Evolutionary conservation across 2,329 filamentous ascomycete genomes (phyloP), one percentile per base, ranked within the genome.

Genomic region (Paramyrothecium roridum): DNA sequence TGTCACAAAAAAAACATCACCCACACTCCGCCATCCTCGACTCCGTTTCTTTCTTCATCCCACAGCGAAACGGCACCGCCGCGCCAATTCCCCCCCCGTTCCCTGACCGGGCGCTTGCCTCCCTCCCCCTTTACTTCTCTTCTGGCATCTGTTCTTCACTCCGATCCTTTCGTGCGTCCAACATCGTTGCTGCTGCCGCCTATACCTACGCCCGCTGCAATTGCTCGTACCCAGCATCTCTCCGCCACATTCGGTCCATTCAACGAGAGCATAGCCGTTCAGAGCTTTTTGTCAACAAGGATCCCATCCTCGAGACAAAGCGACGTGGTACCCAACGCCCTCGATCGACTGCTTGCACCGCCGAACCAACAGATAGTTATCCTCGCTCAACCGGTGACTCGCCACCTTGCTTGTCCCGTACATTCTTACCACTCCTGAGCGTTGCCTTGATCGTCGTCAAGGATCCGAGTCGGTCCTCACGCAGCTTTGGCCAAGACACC

Each of bases 41-140:
- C 55, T 61, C 57, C 53, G 63, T 56, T 66, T 62, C 56, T 60
- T 63, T 59, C 37, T 43, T 43, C 63, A 65, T 62, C 66, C 63
- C 63, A 67, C 64, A 67, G 67, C 64, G 66, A 65, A 61, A 69
- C 66, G 75, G 73, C 75, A 70, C 73, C 73, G 74, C 74, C 73
- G 73, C 71, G 75, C 70, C 76, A 77, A 77, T 73, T 64, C 65
- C 61, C 65, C 55, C 57, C 57, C 60, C 51, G 37, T 43, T 43
- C 60, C 65, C 67, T 61, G 62, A 61, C 61, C 70, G 74, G 74
- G 74, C 74, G 72, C 72, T 72, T 70, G 65, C 66, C 65, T 30
- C 22, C 26, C 65, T 71, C 67, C 67, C 66, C 63, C 63, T 69
- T 68, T 61, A 65, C 68, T 67, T 61, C 58, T 64, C 62, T 65